phyloP scores from a whole-genome alignment of 805 yeast genomes.

The Candida pini region DNA sequence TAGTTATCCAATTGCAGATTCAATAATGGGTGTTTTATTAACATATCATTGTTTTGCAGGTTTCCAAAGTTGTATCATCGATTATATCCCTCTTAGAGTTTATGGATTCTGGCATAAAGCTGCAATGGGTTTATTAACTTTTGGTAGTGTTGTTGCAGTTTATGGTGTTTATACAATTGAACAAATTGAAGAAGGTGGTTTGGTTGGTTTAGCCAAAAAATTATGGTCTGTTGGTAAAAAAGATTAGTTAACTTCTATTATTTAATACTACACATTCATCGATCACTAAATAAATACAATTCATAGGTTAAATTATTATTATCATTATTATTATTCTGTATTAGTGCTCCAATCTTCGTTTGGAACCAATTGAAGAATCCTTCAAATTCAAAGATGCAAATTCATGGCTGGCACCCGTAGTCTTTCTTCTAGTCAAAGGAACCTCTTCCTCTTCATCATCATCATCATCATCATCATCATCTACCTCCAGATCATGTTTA shows the following conservation, averaged over 20 bases:
- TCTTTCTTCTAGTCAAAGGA: background rate
- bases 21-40: constrained; percentile 48
- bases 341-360: constrained; percentile 3
- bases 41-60: constrained; percentile 67
- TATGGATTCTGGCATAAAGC: constrained; percentile 58
- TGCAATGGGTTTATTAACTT: constrained; percentile 54
- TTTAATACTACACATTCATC: background rate
- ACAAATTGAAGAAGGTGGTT: constrained; percentile 59
- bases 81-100: constrained; percentile 71
- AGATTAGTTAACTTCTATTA: no score
- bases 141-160: constrained; percentile 60
- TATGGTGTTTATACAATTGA: constrained; percentile 72
- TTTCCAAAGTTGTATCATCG: constrained; percentile 70
- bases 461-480: background rate
- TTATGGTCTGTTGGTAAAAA: constrained; percentile 26
- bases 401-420: background rate
- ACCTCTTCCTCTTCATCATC: background rate
- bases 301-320: background rate
- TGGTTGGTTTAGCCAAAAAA: constrained; percentile 38
- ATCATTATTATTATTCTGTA: background rate
- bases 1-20: constrained; percentile 50
- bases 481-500: background rate
- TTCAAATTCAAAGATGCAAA: background rate
- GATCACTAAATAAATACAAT: constrained; percentile 1
- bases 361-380: background rate